phyloP scores from a whole-genome alignment of 164 flowering plant genomes.

The Vitis amurensis region DNA sequence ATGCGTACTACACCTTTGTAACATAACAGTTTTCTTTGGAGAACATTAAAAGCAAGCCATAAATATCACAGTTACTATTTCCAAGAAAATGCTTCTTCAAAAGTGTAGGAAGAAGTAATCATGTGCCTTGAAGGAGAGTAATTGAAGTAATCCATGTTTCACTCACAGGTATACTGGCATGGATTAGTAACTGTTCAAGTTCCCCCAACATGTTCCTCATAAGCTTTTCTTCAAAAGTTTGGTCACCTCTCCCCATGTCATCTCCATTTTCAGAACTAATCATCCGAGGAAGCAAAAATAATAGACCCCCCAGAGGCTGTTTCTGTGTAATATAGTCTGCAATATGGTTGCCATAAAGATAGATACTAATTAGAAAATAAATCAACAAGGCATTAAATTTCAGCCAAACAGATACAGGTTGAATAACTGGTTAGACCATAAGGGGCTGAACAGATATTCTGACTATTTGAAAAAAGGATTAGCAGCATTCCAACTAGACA shows the following conservation, averaged over 20 bases:
- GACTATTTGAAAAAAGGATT: too few relatives aligned
- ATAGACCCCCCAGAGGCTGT: slow-evolving; percentile 73
- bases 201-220: slow-evolving; percentile 39
- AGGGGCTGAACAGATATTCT: too few relatives aligned
- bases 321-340: slow-evolving; percentile 60
- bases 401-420: too few relatives aligned
- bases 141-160: not conserved
- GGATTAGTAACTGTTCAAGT: slow-evolving; percentile 74
- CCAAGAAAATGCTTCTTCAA: too few relatives aligned
- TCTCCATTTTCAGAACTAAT: slow-evolving; percentile 38
- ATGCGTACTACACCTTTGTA: not conserved
- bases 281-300: slow-evolving; percentile 74
- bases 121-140: not conserved
- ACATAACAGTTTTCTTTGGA: not conserved
- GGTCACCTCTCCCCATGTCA: slow-evolving; percentile 21
- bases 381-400: not conserved
- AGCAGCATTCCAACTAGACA: too few relatives aligned
- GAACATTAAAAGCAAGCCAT: not conserved
- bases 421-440: too few relatives aligned
- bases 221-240: slow-evolving; percentile 18
- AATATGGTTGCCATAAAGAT: slow-evolving; percentile 4
- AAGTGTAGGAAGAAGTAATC: not conserved
- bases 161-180: slow-evolving; percentile 81
- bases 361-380: not conserved
- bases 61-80: not conserved